Percentiles rank a stretch among this genome's conserved stretches.
These are phyloP conservation scores for Fusarium subtropicale DNA, from an alignment of 2,329 filamentous ascomycete species.

Conservation along the genomic window DNA sequence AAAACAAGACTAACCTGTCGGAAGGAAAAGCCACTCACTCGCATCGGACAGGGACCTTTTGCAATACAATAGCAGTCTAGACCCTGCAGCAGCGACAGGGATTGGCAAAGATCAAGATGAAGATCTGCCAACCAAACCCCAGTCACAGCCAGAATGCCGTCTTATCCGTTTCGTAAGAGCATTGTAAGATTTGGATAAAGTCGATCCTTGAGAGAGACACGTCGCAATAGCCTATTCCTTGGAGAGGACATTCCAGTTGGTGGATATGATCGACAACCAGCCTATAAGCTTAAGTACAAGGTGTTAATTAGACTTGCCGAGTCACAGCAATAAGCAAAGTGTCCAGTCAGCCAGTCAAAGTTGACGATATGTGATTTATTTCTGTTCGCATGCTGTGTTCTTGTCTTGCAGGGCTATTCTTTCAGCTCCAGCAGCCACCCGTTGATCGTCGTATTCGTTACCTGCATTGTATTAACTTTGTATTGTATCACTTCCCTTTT, in stretches of 20 bases:
- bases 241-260: neutral
- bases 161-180: conserved; percentile 20
- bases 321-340: neutral
- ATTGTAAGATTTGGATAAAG: conserved; percentile 8
- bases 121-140: conserved; percentile 22
- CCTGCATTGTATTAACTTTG: neutral
- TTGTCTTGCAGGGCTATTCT: neutral
- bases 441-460: conserved; percentile 11
- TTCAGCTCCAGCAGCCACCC: conserved; percentile 22
- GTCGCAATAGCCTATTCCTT: neutral
- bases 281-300: conserved; percentile 25
- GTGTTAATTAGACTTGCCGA: conserved; percentile 2
- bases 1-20: neutral
- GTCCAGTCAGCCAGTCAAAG: too few relatives aligned
- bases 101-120: conserved; percentile 21
- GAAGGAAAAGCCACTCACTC: conserved; percentile 6
- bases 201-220: conserved; percentile 12
- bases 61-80: conserved; percentile 16
- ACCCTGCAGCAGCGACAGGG: conserved; percentile 10
- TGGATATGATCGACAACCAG: conserved; percentile 22
- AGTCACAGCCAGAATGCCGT: conserved; percentile 23
- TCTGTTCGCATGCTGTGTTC: neutral
- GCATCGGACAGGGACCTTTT: conserved; percentile 25
- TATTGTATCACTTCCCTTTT: conserved; percentile 1
- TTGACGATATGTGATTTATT: neutral